Base-by-base conservation (phyloP, 495 filamentous ascomycete genomes). In the Pyronema omphalodes region DNA sequence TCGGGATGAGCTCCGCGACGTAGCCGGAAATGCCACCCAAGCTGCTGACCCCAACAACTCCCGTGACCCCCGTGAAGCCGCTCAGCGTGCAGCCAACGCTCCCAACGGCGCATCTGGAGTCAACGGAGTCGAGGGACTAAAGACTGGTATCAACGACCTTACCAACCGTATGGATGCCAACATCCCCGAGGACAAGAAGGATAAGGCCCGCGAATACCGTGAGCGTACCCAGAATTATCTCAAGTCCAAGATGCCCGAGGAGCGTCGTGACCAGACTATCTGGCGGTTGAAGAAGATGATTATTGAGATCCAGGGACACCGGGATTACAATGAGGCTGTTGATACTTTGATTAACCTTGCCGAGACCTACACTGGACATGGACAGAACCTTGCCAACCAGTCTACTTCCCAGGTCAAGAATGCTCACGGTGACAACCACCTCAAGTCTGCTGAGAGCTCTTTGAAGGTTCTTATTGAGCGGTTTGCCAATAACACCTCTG, bases 201-300 rank as follows among this genome's bases (percentile, higher is more conserved):
- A 84, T 39, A 73, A 72, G 44, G 71, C 67, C 29, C 68, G 71
- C 5, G 69, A 81, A 55, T 71, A 73, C 49, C 72, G 73, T 3
- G 74, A 78, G 33, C 75, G 75, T 45, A 73, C 79, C 23, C 79
- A 74, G 63, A 76, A 82, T 53, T 96, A 94, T 62, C 66, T 94
- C 19, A 72, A 73, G 12, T 73, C 78, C 50, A 96, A 95, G 73
- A 73, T 98, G 67, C 89, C 91, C 0, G 72, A 88, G 71, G 89
- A 96, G 70, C 87, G 93, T 55, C 87, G 89, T 33, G 88, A 96
- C 2, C 89, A 94, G 72, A 80, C 79, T 19, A 79, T 95, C 61
- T 95, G 80, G 76, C 84, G 91, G 46, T 67, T 98, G 54, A 96
- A 95, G 79, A 96, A 95, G 77, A 93, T 98, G 85, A 70, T 98